Percentiles rank a stretch among this genome's conserved stretches.
Conservation (phyloP, 2,329 filamentous ascomycete genomes). For the Penicillium sp. region DNA sequence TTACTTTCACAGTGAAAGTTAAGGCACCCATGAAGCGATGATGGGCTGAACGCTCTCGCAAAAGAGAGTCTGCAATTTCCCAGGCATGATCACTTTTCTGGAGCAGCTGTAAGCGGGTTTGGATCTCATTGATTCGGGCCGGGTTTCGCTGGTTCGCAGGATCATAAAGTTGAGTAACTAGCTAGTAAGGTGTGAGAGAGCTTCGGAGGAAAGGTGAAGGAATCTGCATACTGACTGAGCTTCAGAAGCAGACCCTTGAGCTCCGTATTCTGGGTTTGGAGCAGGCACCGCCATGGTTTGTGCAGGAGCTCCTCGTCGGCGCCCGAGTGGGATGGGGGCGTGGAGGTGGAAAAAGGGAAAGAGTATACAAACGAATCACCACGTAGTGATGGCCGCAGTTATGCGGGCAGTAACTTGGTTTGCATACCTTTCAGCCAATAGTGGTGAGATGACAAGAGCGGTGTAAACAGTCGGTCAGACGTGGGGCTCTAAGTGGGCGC, state of each 20-base stretch:
- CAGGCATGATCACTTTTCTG: slow-evolving; percentile 81
- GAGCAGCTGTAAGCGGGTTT: slow-evolving; percentile 72
- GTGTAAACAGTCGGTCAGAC: neutral
- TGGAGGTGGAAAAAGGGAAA: slow-evolving; percentile 4
- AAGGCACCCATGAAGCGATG: slow-evolving; percentile 89
- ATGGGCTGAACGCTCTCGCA: slow-evolving; percentile 64
- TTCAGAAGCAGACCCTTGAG: slow-evolving; percentile 15
- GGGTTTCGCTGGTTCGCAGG: slow-evolving; percentile 47
- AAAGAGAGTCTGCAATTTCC: slow-evolving; percentile 74
- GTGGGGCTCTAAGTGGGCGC: no score
- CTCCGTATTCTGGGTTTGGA: slow-evolving; percentile 7
- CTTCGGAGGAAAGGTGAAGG: neutral
- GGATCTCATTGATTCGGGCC: slow-evolving; percentile 52
- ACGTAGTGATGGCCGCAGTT: slow-evolving; percentile 1
- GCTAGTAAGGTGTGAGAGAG: slow-evolving; percentile 27
- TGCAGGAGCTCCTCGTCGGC: neutral
- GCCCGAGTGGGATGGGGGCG: neutral
- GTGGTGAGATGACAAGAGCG: neutral
- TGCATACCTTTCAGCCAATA: neutral
- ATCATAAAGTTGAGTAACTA: slow-evolving; percentile 42
- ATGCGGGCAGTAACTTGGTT: neutral
- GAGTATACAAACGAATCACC: slow-evolving; percentile 6
- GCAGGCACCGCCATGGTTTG: slow-evolving; percentile 13
- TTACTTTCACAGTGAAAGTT: slow-evolving; percentile 91
- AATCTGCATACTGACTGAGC: slow-evolving; percentile 13